A percentile compares a stretch with the other conserved stretches of the same genome.
Evolutionary conservation across 1,139 yeast species (phyloP).

Genomic region (Diutina sp.): DNA sequence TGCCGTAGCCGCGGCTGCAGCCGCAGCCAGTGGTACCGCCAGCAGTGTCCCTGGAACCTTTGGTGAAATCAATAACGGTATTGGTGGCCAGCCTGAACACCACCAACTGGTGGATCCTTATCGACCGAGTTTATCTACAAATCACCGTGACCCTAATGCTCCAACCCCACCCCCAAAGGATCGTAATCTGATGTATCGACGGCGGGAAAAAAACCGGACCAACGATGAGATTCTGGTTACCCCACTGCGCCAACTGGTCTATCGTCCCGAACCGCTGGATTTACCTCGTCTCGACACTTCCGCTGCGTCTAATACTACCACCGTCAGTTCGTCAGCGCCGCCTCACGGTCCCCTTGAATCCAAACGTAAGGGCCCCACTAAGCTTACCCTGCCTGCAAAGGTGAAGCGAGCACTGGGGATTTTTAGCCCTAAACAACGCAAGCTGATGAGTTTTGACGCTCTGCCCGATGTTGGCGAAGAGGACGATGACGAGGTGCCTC

Average conservation of each 20-base stretch:
- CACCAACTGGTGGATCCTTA: background rate
- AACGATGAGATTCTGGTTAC: background rate
- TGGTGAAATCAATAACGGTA: background rate
- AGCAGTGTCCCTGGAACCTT: background rate
- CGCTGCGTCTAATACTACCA: background rate
- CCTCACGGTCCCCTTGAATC: background rate
- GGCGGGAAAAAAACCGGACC: background rate
- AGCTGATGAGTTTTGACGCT: background rate
- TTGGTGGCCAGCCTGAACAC: background rate
- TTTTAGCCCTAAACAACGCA: conserved; percentile 1
- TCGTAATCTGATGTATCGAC: conserved; percentile 1
- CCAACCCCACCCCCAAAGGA: conserved; percentile 1
- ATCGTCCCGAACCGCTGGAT: background rate
- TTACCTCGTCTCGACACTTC: background rate
- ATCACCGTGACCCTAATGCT: background rate
- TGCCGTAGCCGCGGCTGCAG: background rate
- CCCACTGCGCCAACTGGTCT: background rate
- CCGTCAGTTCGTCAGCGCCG: background rate
- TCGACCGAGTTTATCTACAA: background rate
- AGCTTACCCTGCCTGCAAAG: background rate
- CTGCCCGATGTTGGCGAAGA: background rate
- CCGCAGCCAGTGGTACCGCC: background rate
- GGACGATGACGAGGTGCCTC: background rate
- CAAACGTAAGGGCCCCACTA: background rate
- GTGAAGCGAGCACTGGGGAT: background rate